Base-by-base conservation (phyloP, 176 grass and related monocot species). In the Puccinellia tenuiflora region DNA sequence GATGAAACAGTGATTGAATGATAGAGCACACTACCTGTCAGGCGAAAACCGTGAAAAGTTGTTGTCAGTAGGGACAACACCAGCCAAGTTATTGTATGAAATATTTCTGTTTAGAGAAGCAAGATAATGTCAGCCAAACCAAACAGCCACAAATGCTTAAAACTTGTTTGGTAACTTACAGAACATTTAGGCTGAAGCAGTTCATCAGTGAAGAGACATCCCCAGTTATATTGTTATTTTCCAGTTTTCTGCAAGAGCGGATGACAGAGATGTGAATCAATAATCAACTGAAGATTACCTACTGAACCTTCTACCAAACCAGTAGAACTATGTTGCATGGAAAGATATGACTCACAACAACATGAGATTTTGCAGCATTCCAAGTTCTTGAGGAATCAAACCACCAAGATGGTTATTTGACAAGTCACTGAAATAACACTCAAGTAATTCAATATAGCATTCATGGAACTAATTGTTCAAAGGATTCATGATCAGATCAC, bases 31-130 rank as follows among this genome's bases (percentile, higher is more conserved):
- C 12, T 83, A 99, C 97, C 97, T 96, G 30, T 96, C 91, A 67
- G 89, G 86, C 53, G 84, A 88, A 88, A 99, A 99, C 79, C 97
- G 80, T n/a, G 97, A 86, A 77, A 99, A 99, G 73, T 99, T 99
- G 52, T 92, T 90, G n/a, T 85, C 88, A 9, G 89, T 89, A 47
- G 97, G 90, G 66, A 99, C 83, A 84, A 84, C 56, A 79, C 97
- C 97, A 50, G 73, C 85, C 16, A 99, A 87, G 86, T 86, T 92
- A 78, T 99, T 99, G 80, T 92, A 89, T 10, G 97, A 99, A 21
- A 96, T 87, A 79, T 99, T 99, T 86, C 97, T 99, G 93, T n/a
- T n/a, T n/a, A n/a, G n/a, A n/a, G n/a, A n/a, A n/a, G n/a, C n/a
- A n/a, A n/a, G n/a, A n/a, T n/a, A n/a, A n/a, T n/a, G n/a, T n/a